A percentile compares a stretch with the other conserved stretches of the same genome.
Evolutionary conservation across 352 stramenopile genomes (phyloP).

Genomic region (Globisporangium megalacanthum): DNA sequence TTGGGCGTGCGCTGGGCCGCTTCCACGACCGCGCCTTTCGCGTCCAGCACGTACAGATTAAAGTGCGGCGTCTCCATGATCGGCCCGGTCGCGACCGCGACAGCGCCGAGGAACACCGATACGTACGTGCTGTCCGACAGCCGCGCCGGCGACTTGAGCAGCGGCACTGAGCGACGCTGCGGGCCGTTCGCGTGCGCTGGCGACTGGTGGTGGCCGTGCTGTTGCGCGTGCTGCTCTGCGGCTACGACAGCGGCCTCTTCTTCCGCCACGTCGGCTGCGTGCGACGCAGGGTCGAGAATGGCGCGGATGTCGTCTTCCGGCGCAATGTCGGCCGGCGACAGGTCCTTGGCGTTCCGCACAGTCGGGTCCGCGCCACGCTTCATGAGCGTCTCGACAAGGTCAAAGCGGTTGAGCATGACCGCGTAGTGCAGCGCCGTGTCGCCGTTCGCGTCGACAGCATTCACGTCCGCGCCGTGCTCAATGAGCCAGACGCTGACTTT

Average conservation of each 20-base stretch:
- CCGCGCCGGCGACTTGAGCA: slow-evolving; percentile 47
- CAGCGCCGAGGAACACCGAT: slow-evolving; percentile 76
- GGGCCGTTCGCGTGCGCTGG: slow-evolving; percentile 16
- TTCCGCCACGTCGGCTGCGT: slow-evolving; percentile 23
- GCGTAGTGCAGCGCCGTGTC: slow-evolving; percentile 87
- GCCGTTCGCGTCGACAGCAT: slow-evolving; percentile 71
- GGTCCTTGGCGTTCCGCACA: slow-evolving; percentile 65
- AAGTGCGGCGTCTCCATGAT: slow-evolving; percentile 88
- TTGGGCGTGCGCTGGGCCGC: slow-evolving; percentile 73
- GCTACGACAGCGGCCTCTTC: slow-evolving; percentile 12
- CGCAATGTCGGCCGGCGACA: slow-evolving; percentile 64
- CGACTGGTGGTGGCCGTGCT: slow-evolving; percentile 13
- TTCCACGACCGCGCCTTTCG: slow-evolving; percentile 63
- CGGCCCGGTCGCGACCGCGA: slow-evolving; percentile 73
- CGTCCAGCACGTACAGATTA: slow-evolving; percentile 82
- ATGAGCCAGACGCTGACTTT: slow-evolving; percentile 87
- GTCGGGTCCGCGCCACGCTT: slow-evolving; percentile 75
- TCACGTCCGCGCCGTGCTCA: slow-evolving; percentile 78
- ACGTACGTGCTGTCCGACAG: slow-evolving; percentile 81
- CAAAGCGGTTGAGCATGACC: slow-evolving; percentile 71
- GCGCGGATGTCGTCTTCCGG: slow-evolving; percentile 76
- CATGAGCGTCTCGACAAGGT: slow-evolving; percentile 84
- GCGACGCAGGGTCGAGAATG: slow-evolving; percentile 55
- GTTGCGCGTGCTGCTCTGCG: slow-evolving; percentile 7
- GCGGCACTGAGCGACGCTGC: slow-evolving; percentile 15